These are phyloP conservation scores for Xylaria sp. DNA, from an alignment of 2,329 filamentous ascomycete genomes.

Conservation along the genomic window DNA sequence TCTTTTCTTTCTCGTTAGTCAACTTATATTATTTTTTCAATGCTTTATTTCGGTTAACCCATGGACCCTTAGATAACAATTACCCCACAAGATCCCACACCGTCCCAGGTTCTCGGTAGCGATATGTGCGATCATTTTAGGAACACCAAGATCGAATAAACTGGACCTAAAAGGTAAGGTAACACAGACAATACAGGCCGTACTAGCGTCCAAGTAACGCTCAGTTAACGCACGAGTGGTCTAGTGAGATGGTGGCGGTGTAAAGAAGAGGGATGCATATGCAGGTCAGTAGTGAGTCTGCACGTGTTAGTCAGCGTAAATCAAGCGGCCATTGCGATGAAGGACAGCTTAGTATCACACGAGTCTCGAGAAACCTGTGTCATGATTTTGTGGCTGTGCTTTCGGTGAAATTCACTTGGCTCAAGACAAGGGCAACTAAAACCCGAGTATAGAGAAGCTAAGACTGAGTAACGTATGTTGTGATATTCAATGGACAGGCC, in stretches of 20 bases:
- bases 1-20: too few relatives aligned
- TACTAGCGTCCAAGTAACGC: not conserved
- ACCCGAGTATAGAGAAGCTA: not conserved
- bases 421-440: not conserved
- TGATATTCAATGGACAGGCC: conserved; percentile 11
- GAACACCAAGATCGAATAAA: not conserved
- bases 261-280: conserved; percentile 9
- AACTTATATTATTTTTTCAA: too few relatives aligned
- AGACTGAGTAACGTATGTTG: conserved; percentile 1
- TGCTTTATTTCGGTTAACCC: not conserved
- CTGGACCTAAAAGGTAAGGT: not conserved
- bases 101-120: conserved; percentile 18
- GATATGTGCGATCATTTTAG: conserved; percentile 11
- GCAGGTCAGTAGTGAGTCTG: conserved; percentile 8
- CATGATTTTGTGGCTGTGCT: conserved; percentile 2
- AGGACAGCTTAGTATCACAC: not conserved
- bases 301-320: conserved; percentile 1
- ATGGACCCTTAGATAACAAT: not conserved
- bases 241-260: conserved; percentile 14
- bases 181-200: not conserved
- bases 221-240: not conserved
- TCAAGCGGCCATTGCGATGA: not conserved
- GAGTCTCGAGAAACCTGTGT: not conserved
- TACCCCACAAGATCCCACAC: not conserved
- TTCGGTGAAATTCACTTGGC: conserved; percentile 1